Base-by-base conservation (phyloP, 768 basidiomycete genomes). In the Candolleomyces efflorescens region DNA sequence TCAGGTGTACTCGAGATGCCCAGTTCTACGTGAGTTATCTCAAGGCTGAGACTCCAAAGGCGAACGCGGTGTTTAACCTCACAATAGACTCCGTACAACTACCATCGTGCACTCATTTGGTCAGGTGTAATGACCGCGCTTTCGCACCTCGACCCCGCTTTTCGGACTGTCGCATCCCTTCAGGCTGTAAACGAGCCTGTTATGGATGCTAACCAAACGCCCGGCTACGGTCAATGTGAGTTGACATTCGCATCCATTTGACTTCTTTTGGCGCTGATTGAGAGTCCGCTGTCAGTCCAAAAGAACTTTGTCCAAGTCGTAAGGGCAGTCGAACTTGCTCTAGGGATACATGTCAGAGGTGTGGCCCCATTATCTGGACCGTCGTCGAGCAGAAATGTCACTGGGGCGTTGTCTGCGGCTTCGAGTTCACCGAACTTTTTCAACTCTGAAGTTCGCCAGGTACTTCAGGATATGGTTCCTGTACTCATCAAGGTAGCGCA, bases 151-250 rank as follows among this genome's bases (percentile, higher is more conserved):
- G 85, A 91, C 65, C 78, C 89, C 5, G 71, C 74, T 41, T 92
- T 92, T 64, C 71, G 63, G 17, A 82, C 75, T 32, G 89, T 87
- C 17, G 84, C 86, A 44, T 75, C 86, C 1, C 86, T 92, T 27
- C 81, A 92, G 62, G 90, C 90, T 1, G 75, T 87, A 24, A 92
- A 92, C 60, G 90, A 92, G 58, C 87, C 87, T 0, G 82, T 89
- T 63, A 87, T 84, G 86, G 72, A 92, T 64, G 87, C 88, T 7
- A 65, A 55, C 17, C 69, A 76, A 60, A 92, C 90, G 1, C 89
- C 90, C 0, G 82, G 77, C 26, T 84, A 87, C 46, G 89, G 89
- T 22, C 74, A 78, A 43, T 92, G 89, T 90, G 66, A 54, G 84
- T 62, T 13, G 41, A 55, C 55, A 6, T 36, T 26, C 41, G 36